These are phyloP conservation scores for Stemphylium beticola DNA, from an alignment of 2,329 filamentous ascomycete genomes.

Conservation along the genomic window DNA sequence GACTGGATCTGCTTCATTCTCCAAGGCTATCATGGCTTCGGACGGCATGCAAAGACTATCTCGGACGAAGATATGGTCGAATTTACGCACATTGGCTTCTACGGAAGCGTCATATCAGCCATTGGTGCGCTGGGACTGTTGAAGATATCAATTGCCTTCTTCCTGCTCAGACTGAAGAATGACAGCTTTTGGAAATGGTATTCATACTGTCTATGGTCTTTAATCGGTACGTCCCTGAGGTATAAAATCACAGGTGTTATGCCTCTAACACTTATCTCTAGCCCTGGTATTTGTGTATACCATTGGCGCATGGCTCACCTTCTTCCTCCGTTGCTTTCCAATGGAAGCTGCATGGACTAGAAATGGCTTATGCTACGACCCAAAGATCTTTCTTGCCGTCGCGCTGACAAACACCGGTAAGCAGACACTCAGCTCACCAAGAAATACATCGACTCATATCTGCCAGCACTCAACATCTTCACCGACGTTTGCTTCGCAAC, in stretches of 20 bases:
- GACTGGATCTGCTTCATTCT: constrained; percentile 11
- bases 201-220: not conserved
- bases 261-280: not conserved
- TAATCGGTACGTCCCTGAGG: constrained; percentile 2
- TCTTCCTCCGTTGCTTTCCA: not conserved
- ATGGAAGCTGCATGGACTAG: constrained; percentile 1
- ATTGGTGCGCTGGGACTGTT: constrained; percentile 3
- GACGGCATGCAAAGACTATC: constrained; percentile 3
- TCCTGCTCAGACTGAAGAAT: constrained; percentile 2
- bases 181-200: constrained; percentile 5
- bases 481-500: constrained; percentile 8
- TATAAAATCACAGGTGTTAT: not conserved
- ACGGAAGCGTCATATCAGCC: constrained; percentile 5
- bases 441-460: not conserved
- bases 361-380: not conserved
- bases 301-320: constrained; percentile 2
- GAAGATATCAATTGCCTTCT: constrained; percentile 5
- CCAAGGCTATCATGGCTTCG: constrained; percentile 10
- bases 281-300: not conserved
- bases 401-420: constrained; percentile 1
- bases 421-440: not conserved
- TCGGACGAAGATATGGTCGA: not conserved
- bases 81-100: constrained; percentile 5
- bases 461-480: constrained; percentile 9
- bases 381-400: not conserved